These are phyloP conservation scores for Anacardium occidentale DNA, from an alignment of 345 rosid species.

Conservation along the genomic window DNA sequence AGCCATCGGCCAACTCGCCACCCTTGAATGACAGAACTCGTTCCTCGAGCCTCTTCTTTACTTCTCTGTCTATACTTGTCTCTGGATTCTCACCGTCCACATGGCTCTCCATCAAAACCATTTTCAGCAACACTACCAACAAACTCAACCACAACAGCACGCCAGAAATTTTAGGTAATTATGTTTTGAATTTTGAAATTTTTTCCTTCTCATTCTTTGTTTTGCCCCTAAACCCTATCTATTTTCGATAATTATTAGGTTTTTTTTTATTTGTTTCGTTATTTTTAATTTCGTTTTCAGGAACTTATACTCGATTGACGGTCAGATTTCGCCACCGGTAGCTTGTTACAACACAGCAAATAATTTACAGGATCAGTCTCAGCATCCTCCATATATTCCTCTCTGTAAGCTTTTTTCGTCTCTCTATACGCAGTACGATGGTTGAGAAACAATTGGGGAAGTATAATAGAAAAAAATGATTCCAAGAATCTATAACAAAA, in stretches of 20 bases:
- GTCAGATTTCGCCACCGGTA: conserved; percentile 50
- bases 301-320: conserved; percentile 42
- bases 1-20: conserved; percentile 27
- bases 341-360: conserved; percentile 34
- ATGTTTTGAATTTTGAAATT: not conserved
- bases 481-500: not conserved
- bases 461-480: not conserved
- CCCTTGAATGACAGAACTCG: not conserved
- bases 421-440: conserved; percentile 1
- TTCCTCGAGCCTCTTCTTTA: too few relatives aligned
- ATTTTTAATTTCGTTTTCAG: conserved; percentile 27
- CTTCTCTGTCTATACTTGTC: conserved; percentile 15
- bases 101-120: conserved; percentile 67
- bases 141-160: conserved; percentile 40
- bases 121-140: conserved; percentile 42
- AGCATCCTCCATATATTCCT: conserved; percentile 81
- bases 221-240: conserved; percentile 32
- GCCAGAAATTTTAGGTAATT: conserved; percentile 52
- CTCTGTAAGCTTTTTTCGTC: conserved; percentile 48
- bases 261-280: not conserved
- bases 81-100: not conserved
- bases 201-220: not conserved
- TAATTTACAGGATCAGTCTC: conserved; percentile 58
- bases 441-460: not conserved
- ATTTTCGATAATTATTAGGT: not conserved